A percentile compares a stretch with the other conserved stretches of the same genome.
phyloP scores from a whole-genome alignment of 306 rosid genomes.

The Biancaea sappan region DNA sequence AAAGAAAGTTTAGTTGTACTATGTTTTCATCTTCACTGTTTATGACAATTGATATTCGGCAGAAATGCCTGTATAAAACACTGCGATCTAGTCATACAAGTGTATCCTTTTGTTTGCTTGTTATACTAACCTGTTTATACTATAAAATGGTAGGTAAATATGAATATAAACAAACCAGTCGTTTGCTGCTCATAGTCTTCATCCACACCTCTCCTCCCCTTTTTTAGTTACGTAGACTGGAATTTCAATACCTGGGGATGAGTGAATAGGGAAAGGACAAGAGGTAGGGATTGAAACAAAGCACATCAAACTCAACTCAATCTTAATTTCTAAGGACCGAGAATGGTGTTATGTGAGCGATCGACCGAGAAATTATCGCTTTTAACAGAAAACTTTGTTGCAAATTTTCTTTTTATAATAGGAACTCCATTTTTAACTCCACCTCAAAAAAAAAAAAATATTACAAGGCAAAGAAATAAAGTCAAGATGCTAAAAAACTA shows the following conservation, averaged over 20 bases:
- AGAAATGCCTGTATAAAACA: constrained; percentile 81
- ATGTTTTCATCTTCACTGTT: constrained; percentile 33
- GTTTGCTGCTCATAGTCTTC: neutral
- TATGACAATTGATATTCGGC: constrained; percentile 78
- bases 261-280: neutral
- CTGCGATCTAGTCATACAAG: constrained; percentile 84
- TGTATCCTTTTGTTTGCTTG: constrained; percentile 74
- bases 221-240: neutral
- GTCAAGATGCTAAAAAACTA: no score
- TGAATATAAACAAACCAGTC: neutral
- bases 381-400: no score
- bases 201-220: neutral
- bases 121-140: neutral
- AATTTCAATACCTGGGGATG: neutral
- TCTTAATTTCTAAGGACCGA: neutral
- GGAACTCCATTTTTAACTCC: no score
- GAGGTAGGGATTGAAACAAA: neutral
- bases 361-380: no score
- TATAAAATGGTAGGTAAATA: constrained; percentile 10
- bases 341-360: neutral
- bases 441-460: no score
- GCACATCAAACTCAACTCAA: neutral
- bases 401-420: no score
- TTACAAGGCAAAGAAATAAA: no score
- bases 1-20: constrained; percentile 7